Evolutionary conservation across 768 basidiomycete genomes (phyloP), one percentile per base, ranked within the genome.

Genomic region (Lentinula lateritia): DNA sequence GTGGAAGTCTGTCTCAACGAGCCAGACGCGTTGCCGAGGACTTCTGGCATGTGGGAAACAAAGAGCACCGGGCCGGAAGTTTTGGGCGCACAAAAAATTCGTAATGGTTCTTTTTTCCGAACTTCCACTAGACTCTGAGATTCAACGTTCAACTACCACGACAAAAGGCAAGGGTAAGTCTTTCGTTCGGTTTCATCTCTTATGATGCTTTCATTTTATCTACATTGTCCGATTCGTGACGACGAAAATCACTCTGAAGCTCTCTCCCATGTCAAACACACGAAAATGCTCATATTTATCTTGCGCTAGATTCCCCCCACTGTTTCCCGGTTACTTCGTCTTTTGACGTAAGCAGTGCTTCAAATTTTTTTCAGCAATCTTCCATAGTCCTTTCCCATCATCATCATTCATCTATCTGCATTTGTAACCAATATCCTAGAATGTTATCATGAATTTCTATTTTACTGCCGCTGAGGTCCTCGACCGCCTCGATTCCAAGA

Each of bases 401-500:
- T 72, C 71, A 70, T 32, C 34, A 28, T 28, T 28, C 28, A 28
- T 28, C 4, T 15, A 34, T 59, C 34, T 70, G 72, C 70, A 73
- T 70, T 57, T 59, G 52, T 52, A 52, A 32, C 10, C 39, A 39
- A 16, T 52, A 52, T 38, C 35, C 6, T 42, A 52, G 59, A 60
- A 60, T 52, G 50, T 18, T 66, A 67, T 70, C 74, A 96, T 97
- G 95, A 95, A 95, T 79, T 95, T 96, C 77, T 97, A 97, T 78
- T 93, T 93, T 77, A 88, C 92, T 72, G 92, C 93, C 65, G 89
- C 89, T 66, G 81, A 86, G 68, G 81, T 87, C 5, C 78, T 98
- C 67, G 93, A 96, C 71, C 88, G 87, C 66, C 81, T 98, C 62
- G 91, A 95, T 71, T 83, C 85, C 48, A 94, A 90, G 72, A 82